Base-by-base conservation (phyloP, 768 basidiomycete genomes). In the Cyclocybe cylindracea region DNA sequence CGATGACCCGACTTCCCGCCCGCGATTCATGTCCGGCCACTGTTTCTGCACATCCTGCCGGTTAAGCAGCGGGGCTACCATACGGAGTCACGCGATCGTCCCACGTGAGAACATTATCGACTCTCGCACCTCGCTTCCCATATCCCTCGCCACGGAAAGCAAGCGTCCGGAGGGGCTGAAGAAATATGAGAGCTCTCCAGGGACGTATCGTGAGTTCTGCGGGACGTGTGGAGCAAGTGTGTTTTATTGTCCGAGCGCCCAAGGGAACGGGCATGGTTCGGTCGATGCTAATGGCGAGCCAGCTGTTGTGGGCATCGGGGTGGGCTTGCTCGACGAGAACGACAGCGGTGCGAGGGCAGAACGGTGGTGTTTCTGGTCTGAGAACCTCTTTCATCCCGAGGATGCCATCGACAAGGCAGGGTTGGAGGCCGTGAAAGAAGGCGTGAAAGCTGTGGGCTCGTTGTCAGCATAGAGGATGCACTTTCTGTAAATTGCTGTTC, bases 201-300 rank as follows among this genome's bases (percentile, higher is more conserved):
- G 64, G 5, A 39, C 55, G 5, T 61, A 59, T 46, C 55, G 66
- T 14, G 66, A 69, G 51, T 69, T 64, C 29, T 69, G 68, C 51
- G 56, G 54, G 7, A 67, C 60, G 1, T 70, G 67, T n/a, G 68
- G 69, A 2, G 66, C 68, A 4, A 68, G n/a, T 4, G 61, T 61
- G 10, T 70, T 69, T 39, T 65, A 62, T 55, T 68, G 64, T 24
- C 24, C 24, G 64, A 46, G 35, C 19, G 45, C 36, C 38, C 50
- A 10, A 54, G 39, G 35, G 48, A 44, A 3, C 34, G 47, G 13
- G 19, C 37, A 32, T 31, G 18, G 18, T 50, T 44, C 40, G 13
- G 24, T 29, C 31, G 39, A 50, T 36, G 36, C 43, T 33, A 48
- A 47, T 6, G 50, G 44, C 7, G 50, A 60, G 29, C 48, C 59